Evolutionary conservation across 2,329 filamentous ascomycete species (phyloP).

Genomic region (Neurospora crassa): DNA sequence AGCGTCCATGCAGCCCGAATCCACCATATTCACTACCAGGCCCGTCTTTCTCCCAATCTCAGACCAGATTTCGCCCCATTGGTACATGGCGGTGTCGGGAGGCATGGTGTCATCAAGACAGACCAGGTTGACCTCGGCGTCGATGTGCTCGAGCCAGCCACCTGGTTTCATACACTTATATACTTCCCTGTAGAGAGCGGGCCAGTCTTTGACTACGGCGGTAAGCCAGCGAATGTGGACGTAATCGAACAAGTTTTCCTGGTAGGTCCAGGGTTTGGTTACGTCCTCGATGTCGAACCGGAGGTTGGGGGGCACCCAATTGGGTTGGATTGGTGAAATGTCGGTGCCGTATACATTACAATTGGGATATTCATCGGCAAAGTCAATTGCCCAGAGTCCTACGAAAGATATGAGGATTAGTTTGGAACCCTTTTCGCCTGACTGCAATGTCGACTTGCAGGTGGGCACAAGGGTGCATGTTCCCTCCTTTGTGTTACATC

Average conservation of each 20-base stretch:
- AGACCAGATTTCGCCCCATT: conserved; percentile 13
- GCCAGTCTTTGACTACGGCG: conserved; percentile 42
- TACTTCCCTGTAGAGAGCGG: conserved; percentile 30
- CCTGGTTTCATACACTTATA: conserved; percentile 31
- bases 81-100: conserved; percentile 25
- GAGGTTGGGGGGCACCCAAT: conserved; percentile 44
- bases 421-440: conserved; percentile 12
- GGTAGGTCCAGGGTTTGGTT: conserved; percentile 38
- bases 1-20: conserved; percentile 20
- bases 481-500: background rate
- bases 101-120: conserved; percentile 33
- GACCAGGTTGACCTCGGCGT: conserved; percentile 26
- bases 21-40: conserved; percentile 25
- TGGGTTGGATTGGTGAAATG: conserved; percentile 46
- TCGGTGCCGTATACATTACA: conserved; percentile 42
- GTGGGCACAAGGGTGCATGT: background rate
- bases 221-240: conserved; percentile 47
- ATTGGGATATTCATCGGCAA: conserved; percentile 31
- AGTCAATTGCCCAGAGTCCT: conserved; percentile 11
- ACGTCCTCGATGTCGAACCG: conserved; percentile 53
- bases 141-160: conserved; percentile 38
- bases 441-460: background rate
- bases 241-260: conserved; percentile 35
- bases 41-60: conserved; percentile 12
- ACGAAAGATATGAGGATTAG: background rate